Evolutionary conservation across 2,329 filamentous ascomycete genomes (phyloP), one percentile per base, ranked within the genome.

Genomic region (Stromatinia cepivora): DNA sequence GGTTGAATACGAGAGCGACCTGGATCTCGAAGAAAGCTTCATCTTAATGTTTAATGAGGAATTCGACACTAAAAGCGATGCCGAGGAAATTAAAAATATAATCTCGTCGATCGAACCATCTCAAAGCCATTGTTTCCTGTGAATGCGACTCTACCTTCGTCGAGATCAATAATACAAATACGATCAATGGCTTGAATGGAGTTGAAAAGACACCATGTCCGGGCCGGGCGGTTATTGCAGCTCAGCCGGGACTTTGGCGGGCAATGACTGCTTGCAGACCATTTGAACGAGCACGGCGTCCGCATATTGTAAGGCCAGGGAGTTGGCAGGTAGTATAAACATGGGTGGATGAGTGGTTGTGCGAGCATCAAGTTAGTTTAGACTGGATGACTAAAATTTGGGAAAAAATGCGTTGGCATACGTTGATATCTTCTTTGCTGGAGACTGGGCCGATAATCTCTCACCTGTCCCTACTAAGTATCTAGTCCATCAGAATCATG

Each of bases 191-290:
- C 31, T 20, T 52, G n/a, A 64, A 64, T 64, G 61, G 61, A 28
- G 9, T 52, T 22, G 61, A 52, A 28, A 52, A 39, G 31, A 1
- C 2, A 4, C 31, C n/a, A 5, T 52, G n/a, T 22, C 17, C 46
- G 3, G 46, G 46, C 15, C 22, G 34, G 31, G 22, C 61, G 22
- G 22, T 64, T 28, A 52, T 52, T 22, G 46, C 61, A 13, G 61
- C 61, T 39, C 61, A 64, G 11, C 46, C 61, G 0, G 61, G 61
- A 1, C 15, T 64, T 8, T 64, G 61, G 61, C 34, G 46, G 42
- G n/a, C 61, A 28, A 64, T 64, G 61, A 42, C n/a, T 64, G 31
- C 61, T 42, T 64, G 61, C n/a, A 52, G n/a, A 22, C 61, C 61
- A 28, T 20, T 64, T 28, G 46, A 64, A 42, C 34, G 46, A 64